phyloP scores from a whole-genome alignment of 2,329 filamentous ascomycete genomes.

The Periconia sp. region DNA sequence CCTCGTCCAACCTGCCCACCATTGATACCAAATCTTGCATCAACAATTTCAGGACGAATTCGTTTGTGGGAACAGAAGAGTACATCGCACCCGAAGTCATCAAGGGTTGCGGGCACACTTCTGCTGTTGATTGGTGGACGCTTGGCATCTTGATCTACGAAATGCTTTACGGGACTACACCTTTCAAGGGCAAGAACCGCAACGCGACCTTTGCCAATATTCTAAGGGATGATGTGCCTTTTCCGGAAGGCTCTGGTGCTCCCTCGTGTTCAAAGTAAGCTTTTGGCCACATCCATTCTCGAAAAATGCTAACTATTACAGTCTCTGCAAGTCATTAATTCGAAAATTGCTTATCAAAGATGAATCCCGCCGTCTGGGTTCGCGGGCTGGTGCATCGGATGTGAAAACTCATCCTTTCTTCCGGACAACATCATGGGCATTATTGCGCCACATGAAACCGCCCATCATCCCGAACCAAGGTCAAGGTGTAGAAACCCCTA shows the following conservation, averaged over 20 bases:
- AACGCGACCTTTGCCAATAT: conserved; percentile 99
- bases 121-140: conserved; percentile 99
- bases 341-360: conserved; percentile 98
- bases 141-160: conserved; percentile 96
- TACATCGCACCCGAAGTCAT: conserved; percentile 99
- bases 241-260: conserved; percentile 82
- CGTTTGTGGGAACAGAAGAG: conserved; percentile 97
- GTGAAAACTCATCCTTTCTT: conserved; percentile 98
- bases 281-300: conserved; percentile 17
- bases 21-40: conserved; percentile 99
- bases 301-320: conserved; percentile 47
- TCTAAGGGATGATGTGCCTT: conserved; percentile 89
- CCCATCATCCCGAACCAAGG: conserved; percentile 93
- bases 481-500: conserved; percentile 87
- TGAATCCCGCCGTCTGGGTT: conserved; percentile 88
- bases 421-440: conserved; percentile 91
- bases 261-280: conserved; percentile 90
- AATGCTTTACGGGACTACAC: conserved; percentile 97
- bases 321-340: conserved; percentile 94
- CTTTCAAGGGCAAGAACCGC: conserved; percentile 98
- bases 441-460: conserved; percentile 96
- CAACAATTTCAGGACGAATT: conserved; percentile 96
- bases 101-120: conserved; percentile 97
- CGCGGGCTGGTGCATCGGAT: conserved; percentile 91
- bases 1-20: conserved; percentile 84